Evolutionary conservation across 2,329 filamentous ascomycete genomes (phyloP), one percentile per base, ranked within the genome.

Genomic region (Aspergillus costaricaensis): DNA sequence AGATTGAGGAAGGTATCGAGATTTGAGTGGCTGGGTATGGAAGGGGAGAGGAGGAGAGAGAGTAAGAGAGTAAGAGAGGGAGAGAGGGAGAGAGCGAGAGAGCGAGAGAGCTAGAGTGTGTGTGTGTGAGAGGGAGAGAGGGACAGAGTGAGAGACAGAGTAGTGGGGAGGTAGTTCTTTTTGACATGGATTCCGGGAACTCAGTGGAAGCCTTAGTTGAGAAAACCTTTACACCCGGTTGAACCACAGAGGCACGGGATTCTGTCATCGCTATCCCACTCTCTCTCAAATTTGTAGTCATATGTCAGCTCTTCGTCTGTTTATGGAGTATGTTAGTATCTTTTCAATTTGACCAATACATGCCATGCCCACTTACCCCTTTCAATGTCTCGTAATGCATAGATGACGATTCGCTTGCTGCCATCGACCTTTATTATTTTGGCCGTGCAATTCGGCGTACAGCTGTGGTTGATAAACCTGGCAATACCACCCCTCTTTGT

Each of bases 391-490:
- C 95, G 88, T 74, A 98, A 82, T 41, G 95, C 95, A 81, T 99
- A 99, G 73, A 99, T 99, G 79, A 99, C 95, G 80, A 99, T 99
- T 66, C 95, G 87, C 81, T 97, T 97, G 75, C 91, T 97, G 65
- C 94, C 94, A 73, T 99, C 95, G 57, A 98, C 95, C 77, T 96
- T 96, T 80, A 99, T 99, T 74, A 99, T 99, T 82, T 98, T 99
- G 65, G 95, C 95, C 41, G 95, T 99, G 79, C 95, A 99, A 75
- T 98, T 99, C 6, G 95, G 95, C 80, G 92, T 95, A 78, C 95
- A 99, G 75, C 92, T 96, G 78, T 99, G 83, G 67, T 99, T 99
- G 84, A 99, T 99, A 79, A 99, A 99, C 47, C 95, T 86, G 32
- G 95, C 95, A 77, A 99, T 99, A 60, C 95, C 95, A 62, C 95